Conservation (phyloP, 805 yeast species). For the Jamesozyma lodderae region DNA sequence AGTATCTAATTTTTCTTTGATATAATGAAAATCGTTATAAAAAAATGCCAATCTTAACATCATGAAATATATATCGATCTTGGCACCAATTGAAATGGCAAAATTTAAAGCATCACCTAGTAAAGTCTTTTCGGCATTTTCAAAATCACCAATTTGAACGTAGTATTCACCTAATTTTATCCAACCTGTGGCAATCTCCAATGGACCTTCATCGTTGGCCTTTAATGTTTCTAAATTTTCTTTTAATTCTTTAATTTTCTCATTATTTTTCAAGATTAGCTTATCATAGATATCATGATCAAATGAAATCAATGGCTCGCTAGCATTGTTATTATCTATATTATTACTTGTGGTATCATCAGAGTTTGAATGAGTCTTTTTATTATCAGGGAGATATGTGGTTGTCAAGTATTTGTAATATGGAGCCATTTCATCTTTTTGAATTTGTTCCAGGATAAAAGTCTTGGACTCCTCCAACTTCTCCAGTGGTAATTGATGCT, state of each 20-base stretch:
- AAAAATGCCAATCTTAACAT: conserved; percentile 85
- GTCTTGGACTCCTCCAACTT: background rate
- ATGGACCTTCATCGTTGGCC: conserved; percentile 69
- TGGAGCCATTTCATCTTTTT: conserved; percentile 64
- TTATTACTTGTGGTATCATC: background rate
- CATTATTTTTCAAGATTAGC: conserved; percentile 46
- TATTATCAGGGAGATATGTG: background rate
- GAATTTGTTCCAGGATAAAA: conserved; percentile 44
- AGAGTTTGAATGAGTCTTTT: background rate
- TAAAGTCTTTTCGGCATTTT: conserved; percentile 57
- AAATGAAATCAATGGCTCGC: conserved; percentile 34
- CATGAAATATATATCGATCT: conserved; percentile 78
- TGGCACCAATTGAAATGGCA: conserved; percentile 80
- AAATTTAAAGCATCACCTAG: conserved; percentile 51
- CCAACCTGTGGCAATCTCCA: conserved; percentile 70
- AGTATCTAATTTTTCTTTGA: conserved; percentile 63
- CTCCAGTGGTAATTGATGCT: conserved; percentile 13
- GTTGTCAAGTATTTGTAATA: conserved; percentile 59
- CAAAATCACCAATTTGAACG: conserved; percentile 72
- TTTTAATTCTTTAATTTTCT: conserved; percentile 40
- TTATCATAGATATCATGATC: conserved; percentile 50
- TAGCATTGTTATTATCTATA: conserved; percentile 14
- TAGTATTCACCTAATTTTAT: conserved; percentile 80
- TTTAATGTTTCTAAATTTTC: conserved; percentile 41
- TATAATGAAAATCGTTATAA: conserved; percentile 64